Percentiles rank a stretch among this genome's conserved stretches.
Conservation (phyloP, 768 basidiomycete genomes). For the Gautieria morchelliformis region DNA sequence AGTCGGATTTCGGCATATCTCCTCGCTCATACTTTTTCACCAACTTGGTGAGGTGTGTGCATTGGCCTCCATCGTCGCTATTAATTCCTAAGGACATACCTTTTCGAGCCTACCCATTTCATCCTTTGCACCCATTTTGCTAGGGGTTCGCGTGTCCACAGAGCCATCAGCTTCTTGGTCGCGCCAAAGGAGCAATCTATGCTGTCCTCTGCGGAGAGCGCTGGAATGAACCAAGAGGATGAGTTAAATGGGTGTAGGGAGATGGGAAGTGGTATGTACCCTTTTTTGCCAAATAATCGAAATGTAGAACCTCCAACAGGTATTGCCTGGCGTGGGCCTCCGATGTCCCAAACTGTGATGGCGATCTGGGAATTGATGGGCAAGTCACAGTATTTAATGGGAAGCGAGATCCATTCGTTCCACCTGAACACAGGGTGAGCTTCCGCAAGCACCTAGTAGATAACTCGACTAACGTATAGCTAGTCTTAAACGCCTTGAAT, state of each 20-base stretch:
- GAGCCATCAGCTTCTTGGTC: slow-evolving; percentile 81
- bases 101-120: slow-evolving; percentile 96
- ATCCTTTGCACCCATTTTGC: slow-evolving; percentile 70
- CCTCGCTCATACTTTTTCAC: slow-evolving; percentile 96
- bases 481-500: slow-evolving; percentile 85
- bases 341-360: slow-evolving; percentile 95
- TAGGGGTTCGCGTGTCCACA: slow-evolving; percentile 74
- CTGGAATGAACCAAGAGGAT: slow-evolving; percentile 28
- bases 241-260: background rate
- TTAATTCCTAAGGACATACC: slow-evolving; percentile 30
- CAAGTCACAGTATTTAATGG: slow-evolving; percentile 90
- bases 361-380: slow-evolving; percentile 81
- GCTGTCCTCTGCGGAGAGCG: slow-evolving; percentile 86
- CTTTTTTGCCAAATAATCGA: slow-evolving; percentile 86
- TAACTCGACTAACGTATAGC: slow-evolving; percentile 48
- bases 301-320: slow-evolving; percentile 92
- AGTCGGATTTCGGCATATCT: slow-evolving; percentile 88
- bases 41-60: slow-evolving; percentile 39
- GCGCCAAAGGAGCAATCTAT: slow-evolving; percentile 77
- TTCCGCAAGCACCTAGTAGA: slow-evolving; percentile 1
- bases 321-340: slow-evolving; percentile 64
- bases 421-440: slow-evolving; percentile 40
- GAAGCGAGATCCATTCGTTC: slow-evolving; percentile 93
- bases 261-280: slow-evolving; percentile 34
- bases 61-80: slow-evolving; percentile 22